Percentiles rank a stretch among this genome's conserved stretches.
These are phyloP conservation scores for Rhizophagus prolifer DNA, from an alignment of 192 early-diverging fungal species.

Conservation along the genomic window DNA sequence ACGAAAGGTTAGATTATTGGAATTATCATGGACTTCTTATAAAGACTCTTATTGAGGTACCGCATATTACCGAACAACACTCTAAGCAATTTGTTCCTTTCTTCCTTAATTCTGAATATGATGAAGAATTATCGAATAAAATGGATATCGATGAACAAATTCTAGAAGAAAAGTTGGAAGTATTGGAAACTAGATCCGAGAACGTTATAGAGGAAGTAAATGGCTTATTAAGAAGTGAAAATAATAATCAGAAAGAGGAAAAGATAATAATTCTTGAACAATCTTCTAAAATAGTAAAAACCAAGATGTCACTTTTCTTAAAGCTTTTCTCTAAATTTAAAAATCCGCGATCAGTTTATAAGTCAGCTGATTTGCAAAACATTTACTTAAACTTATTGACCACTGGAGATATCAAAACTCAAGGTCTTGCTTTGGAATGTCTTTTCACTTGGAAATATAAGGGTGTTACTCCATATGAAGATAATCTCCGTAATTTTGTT, in stretches of 20 bases:
- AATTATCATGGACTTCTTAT: slow-evolving; percentile 66
- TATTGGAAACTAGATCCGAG: slow-evolving; percentile 2
- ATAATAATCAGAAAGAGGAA: slow-evolving; percentile 1
- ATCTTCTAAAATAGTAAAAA: slow-evolving; percentile 24
- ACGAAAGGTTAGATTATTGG: slow-evolving; percentile 65
- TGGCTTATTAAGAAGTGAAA: slow-evolving; percentile 34
- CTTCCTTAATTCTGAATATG: slow-evolving; percentile 61
- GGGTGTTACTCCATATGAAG: slow-evolving; percentile 67
- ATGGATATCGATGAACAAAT: slow-evolving; percentile 40
- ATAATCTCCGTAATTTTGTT: slow-evolving; percentile 72
- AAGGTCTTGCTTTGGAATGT: slow-evolving; percentile 80
- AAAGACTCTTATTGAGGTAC: slow-evolving; percentile 58
- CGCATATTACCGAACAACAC: slow-evolving; percentile 62
- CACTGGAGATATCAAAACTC: slow-evolving; percentile 77
- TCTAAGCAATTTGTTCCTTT: slow-evolving; percentile 58
- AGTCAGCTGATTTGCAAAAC: slow-evolving; percentile 54
- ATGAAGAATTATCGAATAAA: slow-evolving; percentile 30
- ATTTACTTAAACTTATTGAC: slow-evolving; percentile 73
- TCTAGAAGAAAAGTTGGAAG: slow-evolving; percentile 39
- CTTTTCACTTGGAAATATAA: slow-evolving; percentile 79
- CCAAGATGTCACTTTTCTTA: slow-evolving; percentile 52
- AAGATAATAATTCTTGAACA: slow-evolving; percentile 24
- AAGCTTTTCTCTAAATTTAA: slow-evolving; percentile 65
- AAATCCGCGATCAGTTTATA: slow-evolving; percentile 57
- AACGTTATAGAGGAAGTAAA: background rate